Percentiles rank a stretch among this genome's conserved stretches.
Evolutionary conservation across 352 stramenopile species (phyloP).

Genomic region (Phytophthora ohioensis): DNA sequence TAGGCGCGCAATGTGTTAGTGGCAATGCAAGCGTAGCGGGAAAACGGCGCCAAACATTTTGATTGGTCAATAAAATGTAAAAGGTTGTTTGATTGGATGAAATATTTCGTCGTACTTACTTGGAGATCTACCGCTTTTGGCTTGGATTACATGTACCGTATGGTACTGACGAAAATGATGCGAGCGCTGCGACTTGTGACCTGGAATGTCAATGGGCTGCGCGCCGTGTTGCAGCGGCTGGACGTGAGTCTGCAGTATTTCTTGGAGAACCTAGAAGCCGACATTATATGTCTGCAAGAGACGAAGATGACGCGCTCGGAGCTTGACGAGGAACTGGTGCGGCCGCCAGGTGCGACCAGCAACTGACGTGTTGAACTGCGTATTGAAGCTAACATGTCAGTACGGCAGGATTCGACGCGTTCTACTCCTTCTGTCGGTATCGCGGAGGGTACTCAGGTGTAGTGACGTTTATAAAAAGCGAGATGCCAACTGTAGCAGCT

Average conservation of each 20-base stretch:
- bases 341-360: conserved; percentile 50
- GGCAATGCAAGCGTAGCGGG: conserved; percentile 15
- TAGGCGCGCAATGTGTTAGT: conserved; percentile 22
- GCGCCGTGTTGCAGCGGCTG: conserved; percentile 73
- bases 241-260: conserved; percentile 60
- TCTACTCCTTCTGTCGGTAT: conserved; percentile 81
- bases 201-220: conserved; percentile 91
- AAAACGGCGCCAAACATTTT: conserved; percentile 47
- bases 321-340: conserved; percentile 79
- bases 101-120: conserved; percentile 10
- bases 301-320: conserved; percentile 88
- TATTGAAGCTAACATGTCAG: conserved; percentile 14
- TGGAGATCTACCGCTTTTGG: too few relatives aligned
- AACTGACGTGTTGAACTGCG: neutral
- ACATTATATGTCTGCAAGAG: conserved; percentile 88
- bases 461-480: conserved; percentile 70
- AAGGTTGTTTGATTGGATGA: conserved; percentile 14
- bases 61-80: conserved; percentile 47
- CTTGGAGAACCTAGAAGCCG: conserved; percentile 62
- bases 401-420: conserved; percentile 76
- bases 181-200: conserved; percentile 65
- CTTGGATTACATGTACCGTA: neutral
- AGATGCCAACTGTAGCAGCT: conserved; percentile 60
- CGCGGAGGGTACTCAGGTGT: conserved; percentile 84
- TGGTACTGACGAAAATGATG: conserved; percentile 14